Conservation (phyloP, 2,329 filamentous ascomycete genomes). For the Fusarium tjaetaba region DNA sequence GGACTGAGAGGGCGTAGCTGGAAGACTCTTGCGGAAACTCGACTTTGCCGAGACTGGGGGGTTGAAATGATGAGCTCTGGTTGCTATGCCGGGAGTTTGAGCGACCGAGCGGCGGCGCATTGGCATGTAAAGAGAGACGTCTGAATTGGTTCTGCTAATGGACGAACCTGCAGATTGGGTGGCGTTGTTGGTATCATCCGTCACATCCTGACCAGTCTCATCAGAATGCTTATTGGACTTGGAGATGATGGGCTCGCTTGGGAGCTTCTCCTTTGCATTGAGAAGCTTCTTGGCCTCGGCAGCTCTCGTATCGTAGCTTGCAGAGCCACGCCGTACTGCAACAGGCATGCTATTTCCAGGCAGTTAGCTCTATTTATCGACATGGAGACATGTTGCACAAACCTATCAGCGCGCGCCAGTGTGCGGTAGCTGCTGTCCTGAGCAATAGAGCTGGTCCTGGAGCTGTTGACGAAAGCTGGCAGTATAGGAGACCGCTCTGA, state of each 20-base stretch:
- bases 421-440: slow-evolving; percentile 26
- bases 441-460: slow-evolving; percentile 27
- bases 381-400: slow-evolving; percentile 19
- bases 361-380: slow-evolving; percentile 34
- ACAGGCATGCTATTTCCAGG: slow-evolving; percentile 29
- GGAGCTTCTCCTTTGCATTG: slow-evolving; percentile 22
- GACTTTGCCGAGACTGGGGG: slow-evolving; percentile 42
- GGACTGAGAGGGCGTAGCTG: slow-evolving; percentile 51
- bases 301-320: slow-evolving; percentile 32
- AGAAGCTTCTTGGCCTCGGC: slow-evolving; percentile 29
- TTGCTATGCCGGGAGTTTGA: slow-evolving; percentile 61
- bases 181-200: slow-evolving; percentile 35
- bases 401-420: slow-evolving; percentile 39
- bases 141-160: slow-evolving; percentile 53
- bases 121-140: slow-evolving; percentile 59
- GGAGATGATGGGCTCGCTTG: slow-evolving; percentile 23
- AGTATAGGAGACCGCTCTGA: slow-evolving; percentile 32
- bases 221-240: slow-evolving; percentile 23
- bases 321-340: slow-evolving; percentile 20
- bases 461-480: slow-evolving; percentile 22
- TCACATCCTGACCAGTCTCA: slow-evolving; percentile 32
- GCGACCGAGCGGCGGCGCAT: slow-evolving; percentile 59
- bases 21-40: slow-evolving; percentile 52
- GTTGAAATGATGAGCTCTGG: slow-evolving; percentile 48
- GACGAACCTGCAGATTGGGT: slow-evolving; percentile 30